Percentiles rank a stretch among this genome's conserved stretches.
Evolutionary conservation across 2,329 filamentous ascomycete genomes (phyloP).

Genomic region (Claviceps sp.): DNA sequence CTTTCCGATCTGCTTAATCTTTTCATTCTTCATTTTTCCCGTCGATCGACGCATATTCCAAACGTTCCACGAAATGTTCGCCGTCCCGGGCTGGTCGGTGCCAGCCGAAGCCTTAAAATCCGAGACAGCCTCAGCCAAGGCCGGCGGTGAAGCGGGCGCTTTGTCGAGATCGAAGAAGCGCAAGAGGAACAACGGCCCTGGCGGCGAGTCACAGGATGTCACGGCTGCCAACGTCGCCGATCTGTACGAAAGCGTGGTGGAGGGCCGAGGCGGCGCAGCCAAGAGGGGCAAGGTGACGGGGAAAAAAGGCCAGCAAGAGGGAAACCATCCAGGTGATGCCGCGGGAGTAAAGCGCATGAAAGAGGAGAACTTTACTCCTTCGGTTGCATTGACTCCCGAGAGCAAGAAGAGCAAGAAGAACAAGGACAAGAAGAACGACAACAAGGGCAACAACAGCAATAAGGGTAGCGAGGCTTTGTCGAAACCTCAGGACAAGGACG

Average conservation of each 20-base stretch:
- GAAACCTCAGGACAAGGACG: conserved; percentile 24
- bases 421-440: background rate
- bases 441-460: background rate
- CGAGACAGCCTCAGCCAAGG: conserved; percentile 35
- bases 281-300: conserved; percentile 25
- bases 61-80: conserved; percentile 52
- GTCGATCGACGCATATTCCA: background rate
- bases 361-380: background rate
- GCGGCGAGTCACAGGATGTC: conserved; percentile 29
- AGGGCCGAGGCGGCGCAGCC: conserved; percentile 33
- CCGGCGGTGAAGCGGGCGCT: conserved; percentile 19
- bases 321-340: background rate
- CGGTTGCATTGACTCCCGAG: background rate
- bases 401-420: background rate
- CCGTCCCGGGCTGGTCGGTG: conserved; percentile 85
- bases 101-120: conserved; percentile 57
- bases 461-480: background rate
- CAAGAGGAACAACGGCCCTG: conserved; percentile 25
- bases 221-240: conserved; percentile 60
- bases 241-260: conserved; percentile 68
- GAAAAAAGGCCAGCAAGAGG: conserved; percentile 8
- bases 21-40: background rate
- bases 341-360: conserved; percentile 3
- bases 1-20: background rate
- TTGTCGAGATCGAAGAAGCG: conserved; percentile 44